These are phyloP conservation scores for Penicillium sp. DNA, from an alignment of 2,329 filamentous ascomycete species.

Conservation along the genomic window DNA sequence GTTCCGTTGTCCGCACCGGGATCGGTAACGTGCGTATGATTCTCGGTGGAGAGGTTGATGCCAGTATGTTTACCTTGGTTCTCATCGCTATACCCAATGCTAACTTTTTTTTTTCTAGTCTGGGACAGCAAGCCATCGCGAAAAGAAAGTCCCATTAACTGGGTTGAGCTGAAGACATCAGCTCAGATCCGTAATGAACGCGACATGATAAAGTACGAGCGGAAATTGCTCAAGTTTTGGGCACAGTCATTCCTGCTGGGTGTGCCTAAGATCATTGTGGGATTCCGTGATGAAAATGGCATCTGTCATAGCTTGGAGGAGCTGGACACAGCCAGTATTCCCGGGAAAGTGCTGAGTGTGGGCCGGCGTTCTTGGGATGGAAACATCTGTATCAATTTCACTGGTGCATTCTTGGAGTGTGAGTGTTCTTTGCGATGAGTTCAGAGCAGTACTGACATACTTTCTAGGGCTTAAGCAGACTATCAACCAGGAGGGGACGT, in stretches of 20 bases:
- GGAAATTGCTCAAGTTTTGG: constrained; percentile 94
- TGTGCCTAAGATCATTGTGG: constrained; percentile 87
- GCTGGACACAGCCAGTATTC: constrained; percentile 76
- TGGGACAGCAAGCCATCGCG: constrained; percentile 76
- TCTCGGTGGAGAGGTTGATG: constrained; percentile 91
- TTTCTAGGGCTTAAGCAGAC: constrained; percentile 61
- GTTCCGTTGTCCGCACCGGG: constrained; percentile 85
- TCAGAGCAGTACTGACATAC: neutral
- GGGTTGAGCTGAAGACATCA: constrained; percentile 94
- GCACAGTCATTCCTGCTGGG: constrained; percentile 93
- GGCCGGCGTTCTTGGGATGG: constrained; percentile 79
- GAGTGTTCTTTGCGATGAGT: constrained; percentile 34
- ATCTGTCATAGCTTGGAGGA: constrained; percentile 72
- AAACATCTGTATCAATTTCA: constrained; percentile 90
- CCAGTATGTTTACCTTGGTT: constrained; percentile 54
- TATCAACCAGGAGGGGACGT: constrained; percentile 69
- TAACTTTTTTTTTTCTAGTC: constrained; percentile 50
- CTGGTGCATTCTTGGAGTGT: constrained; percentile 75
- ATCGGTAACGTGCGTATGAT: constrained; percentile 74
- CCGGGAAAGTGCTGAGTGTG: constrained; percentile 67
- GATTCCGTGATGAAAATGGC: constrained; percentile 74
- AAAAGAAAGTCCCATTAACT: constrained; percentile 71
- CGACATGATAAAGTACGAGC: constrained; percentile 75
- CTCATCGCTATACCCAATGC: constrained; percentile 1
- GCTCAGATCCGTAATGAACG: constrained; percentile 66